phyloP scores from a whole-genome alignment of 495 filamentous ascomycete species.

The Penicillium atrosanguineum region DNA sequence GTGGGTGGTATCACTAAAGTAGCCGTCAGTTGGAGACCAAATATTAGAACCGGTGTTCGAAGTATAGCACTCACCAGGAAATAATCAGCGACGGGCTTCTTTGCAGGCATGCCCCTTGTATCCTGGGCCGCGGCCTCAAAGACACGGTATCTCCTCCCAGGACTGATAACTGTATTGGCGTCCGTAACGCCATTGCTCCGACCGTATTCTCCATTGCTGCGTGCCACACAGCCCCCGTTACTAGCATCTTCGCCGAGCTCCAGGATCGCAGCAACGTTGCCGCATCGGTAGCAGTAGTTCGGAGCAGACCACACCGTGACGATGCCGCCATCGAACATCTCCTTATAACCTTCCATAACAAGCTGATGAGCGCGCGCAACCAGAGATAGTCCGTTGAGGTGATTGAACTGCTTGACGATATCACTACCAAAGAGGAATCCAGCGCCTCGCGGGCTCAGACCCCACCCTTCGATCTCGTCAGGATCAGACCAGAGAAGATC shows the following conservation, averaged over 20 bases:
- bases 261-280: slow-evolving; percentile 92
- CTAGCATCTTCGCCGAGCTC: slow-evolving; percentile 86
- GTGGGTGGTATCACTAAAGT: slow-evolving; percentile 24
- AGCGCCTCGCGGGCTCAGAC: slow-evolving; percentile 87
- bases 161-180: slow-evolving; percentile 57
- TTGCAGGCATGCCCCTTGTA: slow-evolving; percentile 95
- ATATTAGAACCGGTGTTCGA: neutral
- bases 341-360: slow-evolving; percentile 99
- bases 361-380: slow-evolving; percentile 95
- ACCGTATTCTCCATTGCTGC: slow-evolving; percentile 77
- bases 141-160: slow-evolving; percentile 88
- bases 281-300: slow-evolving; percentile 98
- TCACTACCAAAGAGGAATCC: slow-evolving; percentile 96
- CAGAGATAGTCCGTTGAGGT: slow-evolving; percentile 83
- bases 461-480: slow-evolving; percentile 98
- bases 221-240: slow-evolving; percentile 68
- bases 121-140: slow-evolving; percentile 98
- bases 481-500: slow-evolving; percentile 97
- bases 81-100: slow-evolving; percentile 98
- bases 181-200: slow-evolving; percentile 49
- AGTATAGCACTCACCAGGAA: slow-evolving; percentile 59
- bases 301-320: slow-evolving; percentile 97
- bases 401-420: slow-evolving; percentile 94
- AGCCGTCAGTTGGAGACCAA: slow-evolving; percentile 5
- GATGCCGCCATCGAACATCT: slow-evolving; percentile 94